These are phyloP conservation scores for Quercus bicolor DNA, from an alignment of 306 rosid species.

Conservation along the genomic window DNA sequence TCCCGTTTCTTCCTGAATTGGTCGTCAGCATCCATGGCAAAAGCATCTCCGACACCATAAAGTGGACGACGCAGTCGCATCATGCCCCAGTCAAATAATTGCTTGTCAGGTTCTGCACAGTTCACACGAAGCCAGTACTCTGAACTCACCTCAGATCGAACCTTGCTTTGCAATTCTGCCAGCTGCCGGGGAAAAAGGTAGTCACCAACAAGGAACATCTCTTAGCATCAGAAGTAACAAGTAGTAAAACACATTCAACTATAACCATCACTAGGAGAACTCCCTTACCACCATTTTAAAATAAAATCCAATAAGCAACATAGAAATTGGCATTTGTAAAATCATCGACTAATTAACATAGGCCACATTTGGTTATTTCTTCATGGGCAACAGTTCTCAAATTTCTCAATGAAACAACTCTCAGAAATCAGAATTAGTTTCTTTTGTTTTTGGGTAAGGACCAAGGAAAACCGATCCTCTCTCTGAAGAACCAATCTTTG, in stretches of 20 bases:
- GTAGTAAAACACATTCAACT: constrained; percentile 8
- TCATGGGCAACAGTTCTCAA: not conserved
- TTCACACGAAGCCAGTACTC: constrained; percentile 76
- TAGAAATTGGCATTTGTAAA: not conserved
- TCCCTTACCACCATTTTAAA: constrained; percentile 8
- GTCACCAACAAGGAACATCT: constrained; percentile 70
- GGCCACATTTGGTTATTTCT: constrained; percentile 7
- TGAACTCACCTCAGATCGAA: constrained; percentile 80
- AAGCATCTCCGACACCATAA: constrained; percentile 98
- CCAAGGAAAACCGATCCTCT: not conserved
- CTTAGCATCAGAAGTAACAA: constrained; percentile 31
- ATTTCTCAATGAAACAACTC: constrained; percentile 12
- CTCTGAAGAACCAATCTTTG: not conserved
- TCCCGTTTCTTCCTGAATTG: constrained; percentile 88
- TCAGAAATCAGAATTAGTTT: constrained; percentile 2
- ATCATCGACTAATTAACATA: constrained; percentile 12
- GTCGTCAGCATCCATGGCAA: constrained; percentile 88
- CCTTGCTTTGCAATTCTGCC: constrained; percentile 78
- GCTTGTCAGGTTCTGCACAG: constrained; percentile 85
- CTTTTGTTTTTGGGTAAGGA: constrained; percentile 8
- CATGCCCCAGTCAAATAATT: constrained; percentile 94
- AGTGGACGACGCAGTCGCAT: constrained; percentile 81
- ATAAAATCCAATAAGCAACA: constrained; percentile 16
- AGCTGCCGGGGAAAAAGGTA: constrained; percentile 69
- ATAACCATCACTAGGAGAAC: constrained; percentile 22